Percentiles rank a stretch among this genome's conserved stretches.
Conservation (phyloP, 179 eudicot species). For the Heliamphora pulchella region DNA sequence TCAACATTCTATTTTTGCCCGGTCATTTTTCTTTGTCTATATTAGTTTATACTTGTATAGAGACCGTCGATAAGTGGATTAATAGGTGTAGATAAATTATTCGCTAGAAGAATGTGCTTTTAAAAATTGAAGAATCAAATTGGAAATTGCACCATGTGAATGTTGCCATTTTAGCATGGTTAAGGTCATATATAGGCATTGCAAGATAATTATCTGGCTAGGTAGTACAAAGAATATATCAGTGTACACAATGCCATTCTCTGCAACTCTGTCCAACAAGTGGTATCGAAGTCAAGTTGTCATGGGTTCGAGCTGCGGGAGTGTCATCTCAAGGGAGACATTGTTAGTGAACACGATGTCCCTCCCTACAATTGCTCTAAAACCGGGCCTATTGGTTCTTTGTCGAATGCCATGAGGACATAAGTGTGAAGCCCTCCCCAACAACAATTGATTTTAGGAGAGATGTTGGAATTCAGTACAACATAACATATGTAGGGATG, state of each 20-base stretch:
- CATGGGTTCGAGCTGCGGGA: too few relatives aligned
- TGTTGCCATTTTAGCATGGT: background rate
- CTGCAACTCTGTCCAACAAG: too few relatives aligned
- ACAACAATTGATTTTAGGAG: too few relatives aligned
- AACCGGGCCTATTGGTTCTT: too few relatives aligned
- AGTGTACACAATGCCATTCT: too few relatives aligned
- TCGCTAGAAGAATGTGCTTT: background rate
- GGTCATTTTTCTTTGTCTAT: background rate
- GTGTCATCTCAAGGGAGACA: too few relatives aligned
- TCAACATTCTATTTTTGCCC: background rate
- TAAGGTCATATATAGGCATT: background rate
- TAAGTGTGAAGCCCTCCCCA: too few relatives aligned
- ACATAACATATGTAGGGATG: background rate
- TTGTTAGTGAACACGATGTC: too few relatives aligned
- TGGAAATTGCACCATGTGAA: background rate
- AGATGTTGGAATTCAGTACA: too few relatives aligned
- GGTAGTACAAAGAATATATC: background rate
- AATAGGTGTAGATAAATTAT: background rate
- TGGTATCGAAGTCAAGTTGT: too few relatives aligned
- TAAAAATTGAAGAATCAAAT: background rate
- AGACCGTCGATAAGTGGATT: background rate
- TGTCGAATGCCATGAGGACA: too few relatives aligned
- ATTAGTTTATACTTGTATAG: background rate
- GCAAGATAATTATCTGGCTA: background rate
- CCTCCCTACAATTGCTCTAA: too few relatives aligned